These are phyloP conservation scores for Tagetes erecta DNA, from an alignment of 129 eudicot genomes.

Conservation along the genomic window DNA sequence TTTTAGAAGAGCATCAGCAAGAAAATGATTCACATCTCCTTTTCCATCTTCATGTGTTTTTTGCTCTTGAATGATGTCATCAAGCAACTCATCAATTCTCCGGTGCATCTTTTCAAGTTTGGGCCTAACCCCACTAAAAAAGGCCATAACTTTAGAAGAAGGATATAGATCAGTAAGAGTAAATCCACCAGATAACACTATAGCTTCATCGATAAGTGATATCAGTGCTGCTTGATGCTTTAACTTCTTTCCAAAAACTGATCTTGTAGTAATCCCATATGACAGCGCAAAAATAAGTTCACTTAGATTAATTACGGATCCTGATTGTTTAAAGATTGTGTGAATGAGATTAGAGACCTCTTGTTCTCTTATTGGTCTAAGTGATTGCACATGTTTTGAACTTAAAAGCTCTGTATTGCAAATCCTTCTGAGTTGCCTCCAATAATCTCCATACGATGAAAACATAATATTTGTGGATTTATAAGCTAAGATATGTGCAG, in stretches of 20 bases:
- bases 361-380: slow-evolving; percentile 37
- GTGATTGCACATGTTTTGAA: slow-evolving; percentile 37
- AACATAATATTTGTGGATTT: slow-evolving; percentile 41
- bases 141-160: slow-evolving; percentile 33
- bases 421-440: slow-evolving; percentile 46
- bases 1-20: slow-evolving; percentile 32
- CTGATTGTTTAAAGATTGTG: slow-evolving; percentile 22
- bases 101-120: slow-evolving; percentile 36
- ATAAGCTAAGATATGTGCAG: slow-evolving; percentile 35
- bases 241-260: slow-evolving; percentile 35
- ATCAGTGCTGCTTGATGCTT: slow-evolving; percentile 31
- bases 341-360: slow-evolving; percentile 28
- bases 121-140: slow-evolving; percentile 32
- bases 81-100: slow-evolving; percentile 28
- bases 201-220: slow-evolving; percentile 21
- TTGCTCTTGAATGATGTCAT: slow-evolving; percentile 36
- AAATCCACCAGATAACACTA: slow-evolving; percentile 34
- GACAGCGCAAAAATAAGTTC: slow-evolving; percentile 21
- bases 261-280: slow-evolving; percentile 33
- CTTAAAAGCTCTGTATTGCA: slow-evolving; percentile 43
- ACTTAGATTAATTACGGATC: slow-evolving; percentile 32
- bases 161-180: slow-evolving; percentile 34
- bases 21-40: slow-evolving; percentile 25
- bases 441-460: slow-evolving; percentile 39
- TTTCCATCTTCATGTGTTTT: slow-evolving; percentile 25